Evolutionary conservation across 345 rosid species (phyloP).

Genomic region (Aethionema arabicum): DNA sequence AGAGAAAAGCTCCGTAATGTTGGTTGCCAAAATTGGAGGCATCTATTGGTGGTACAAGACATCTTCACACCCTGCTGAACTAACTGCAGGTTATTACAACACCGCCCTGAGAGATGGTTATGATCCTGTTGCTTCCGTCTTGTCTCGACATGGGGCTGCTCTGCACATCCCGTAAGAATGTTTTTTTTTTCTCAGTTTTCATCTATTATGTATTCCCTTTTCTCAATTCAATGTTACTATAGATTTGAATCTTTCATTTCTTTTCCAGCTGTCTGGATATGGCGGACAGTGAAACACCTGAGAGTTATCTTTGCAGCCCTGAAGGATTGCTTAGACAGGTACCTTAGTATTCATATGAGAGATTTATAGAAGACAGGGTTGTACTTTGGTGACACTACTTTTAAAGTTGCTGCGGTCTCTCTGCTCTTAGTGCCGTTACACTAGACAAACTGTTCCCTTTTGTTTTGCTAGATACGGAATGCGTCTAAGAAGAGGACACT

Average conservation of each 20-base stretch:
- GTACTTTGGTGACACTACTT: constrained; percentile 4
- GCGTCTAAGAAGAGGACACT: constrained; percentile 50
- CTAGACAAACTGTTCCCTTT: constrained; percentile 10
- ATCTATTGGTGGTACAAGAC: constrained; percentile 71
- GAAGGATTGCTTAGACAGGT: constrained; percentile 69
- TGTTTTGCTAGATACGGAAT: constrained; percentile 44
- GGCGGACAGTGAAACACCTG: constrained; percentile 62
- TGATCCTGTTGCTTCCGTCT: constrained; percentile 57
- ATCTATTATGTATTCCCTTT: constrained; percentile 11
- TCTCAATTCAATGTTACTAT: too few relatives aligned
- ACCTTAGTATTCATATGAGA: constrained; percentile 14
- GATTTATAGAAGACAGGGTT: constrained; percentile 1
- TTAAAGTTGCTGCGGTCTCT: constrained; percentile 19
- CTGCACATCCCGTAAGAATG: constrained; percentile 55
- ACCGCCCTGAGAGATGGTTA: constrained; percentile 61
- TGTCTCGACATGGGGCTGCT: constrained; percentile 72
- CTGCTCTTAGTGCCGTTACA: constrained; percentile 7
- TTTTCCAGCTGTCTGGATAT: constrained; percentile 56
- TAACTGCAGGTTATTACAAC: constrained; percentile 64
- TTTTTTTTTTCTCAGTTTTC: constrained; percentile 13
- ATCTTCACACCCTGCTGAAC: constrained; percentile 59
- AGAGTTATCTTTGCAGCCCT: constrained; percentile 63
- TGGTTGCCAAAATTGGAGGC: constrained; percentile 69
- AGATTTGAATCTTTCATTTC: constrained; percentile 17
- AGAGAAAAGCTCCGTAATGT: constrained; percentile 42